These are phyloP conservation scores for Herpotrichia juniperi DNA, from an alignment of 2,329 filamentous ascomycete genomes.

Conservation along the genomic window DNA sequence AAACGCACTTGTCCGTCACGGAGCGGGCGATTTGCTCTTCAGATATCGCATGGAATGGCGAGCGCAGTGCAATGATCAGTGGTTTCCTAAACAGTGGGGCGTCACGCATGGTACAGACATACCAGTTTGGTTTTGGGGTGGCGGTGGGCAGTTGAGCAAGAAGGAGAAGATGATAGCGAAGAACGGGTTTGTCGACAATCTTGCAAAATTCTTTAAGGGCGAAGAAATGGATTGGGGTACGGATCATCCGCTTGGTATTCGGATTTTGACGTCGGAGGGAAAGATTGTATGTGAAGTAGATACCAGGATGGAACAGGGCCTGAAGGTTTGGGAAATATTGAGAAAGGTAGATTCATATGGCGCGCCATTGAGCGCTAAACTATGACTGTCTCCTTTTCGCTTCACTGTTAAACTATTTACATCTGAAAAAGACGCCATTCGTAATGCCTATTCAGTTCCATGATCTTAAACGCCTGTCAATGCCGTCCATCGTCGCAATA, in stretches of 20 bases:
- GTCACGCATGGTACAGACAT: slow-evolving; percentile 62
- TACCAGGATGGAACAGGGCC: slow-evolving; percentile 52
- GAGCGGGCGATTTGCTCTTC: slow-evolving; percentile 53
- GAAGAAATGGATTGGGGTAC: slow-evolving; percentile 50
- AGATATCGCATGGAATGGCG: slow-evolving; percentile 63
- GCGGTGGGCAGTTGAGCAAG: slow-evolving; percentile 48
- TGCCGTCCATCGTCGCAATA: no score
- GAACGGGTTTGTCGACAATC: slow-evolving; percentile 44
- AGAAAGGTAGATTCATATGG: slow-evolving; percentile 21
- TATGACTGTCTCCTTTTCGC: neutral
- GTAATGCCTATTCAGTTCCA: no score
- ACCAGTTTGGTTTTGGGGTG: slow-evolving; percentile 63
- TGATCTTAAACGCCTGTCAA: no score
- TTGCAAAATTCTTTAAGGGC: slow-evolving; percentile 50
- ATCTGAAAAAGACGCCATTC: neutral
- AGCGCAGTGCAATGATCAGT: slow-evolving; percentile 52
- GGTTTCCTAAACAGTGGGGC: slow-evolving; percentile 55
- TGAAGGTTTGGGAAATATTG: slow-evolving; percentile 55
- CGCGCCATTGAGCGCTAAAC: neutral
- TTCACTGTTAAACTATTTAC: neutral
- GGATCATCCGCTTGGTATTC: slow-evolving; percentile 43
- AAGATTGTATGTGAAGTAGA: slow-evolving; percentile 55
- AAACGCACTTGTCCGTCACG: slow-evolving; percentile 50
- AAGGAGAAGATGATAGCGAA: slow-evolving; percentile 53
- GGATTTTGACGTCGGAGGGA: slow-evolving; percentile 55